phyloP scores from a whole-genome alignment of 1,284 basidiomycete species.

The Vanrija sp. region DNA sequence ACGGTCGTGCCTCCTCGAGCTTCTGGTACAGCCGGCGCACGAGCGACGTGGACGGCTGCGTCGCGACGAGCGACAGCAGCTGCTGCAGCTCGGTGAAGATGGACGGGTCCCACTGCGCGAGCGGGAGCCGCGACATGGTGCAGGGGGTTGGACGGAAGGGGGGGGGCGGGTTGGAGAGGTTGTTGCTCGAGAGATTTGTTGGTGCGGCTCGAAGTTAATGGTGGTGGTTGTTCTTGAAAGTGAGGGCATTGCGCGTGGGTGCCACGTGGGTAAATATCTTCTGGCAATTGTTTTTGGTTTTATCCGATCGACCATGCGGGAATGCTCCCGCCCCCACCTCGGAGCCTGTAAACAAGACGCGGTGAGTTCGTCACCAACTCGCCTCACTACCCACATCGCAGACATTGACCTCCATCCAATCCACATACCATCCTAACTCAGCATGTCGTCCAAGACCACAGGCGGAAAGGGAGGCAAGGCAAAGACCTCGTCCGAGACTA shows the following conservation, averaged over 20 bases:
- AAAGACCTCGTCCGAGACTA: constrained; percentile 50
- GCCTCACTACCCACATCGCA: background rate
- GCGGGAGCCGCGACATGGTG: constrained; percentile 27
- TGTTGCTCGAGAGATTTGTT: constrained; percentile 2
- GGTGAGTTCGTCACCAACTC: constrained; percentile 2
- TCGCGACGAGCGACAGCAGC: constrained; percentile 31
- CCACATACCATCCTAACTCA: constrained; percentile 12
- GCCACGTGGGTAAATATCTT: background rate
- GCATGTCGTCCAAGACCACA: constrained; percentile 46
- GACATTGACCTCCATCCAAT: constrained; percentile 11
- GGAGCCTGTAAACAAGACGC: background rate
- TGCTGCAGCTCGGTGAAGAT: constrained; percentile 39
- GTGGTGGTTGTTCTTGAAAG: background rate
- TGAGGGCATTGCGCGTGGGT: background rate
- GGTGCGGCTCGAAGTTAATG: constrained; percentile 1
- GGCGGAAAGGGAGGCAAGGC: constrained; percentile 52
- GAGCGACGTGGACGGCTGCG: constrained; percentile 36
- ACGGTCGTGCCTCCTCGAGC: constrained; percentile 40
- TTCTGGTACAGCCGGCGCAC: constrained; percentile 28
- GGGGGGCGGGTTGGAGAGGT: background rate
- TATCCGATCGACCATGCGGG: background rate
- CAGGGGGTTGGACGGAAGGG: background rate
- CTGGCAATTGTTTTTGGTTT: background rate
- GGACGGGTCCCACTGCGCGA: constrained; percentile 38
- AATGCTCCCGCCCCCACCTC: background rate